A percentile compares a stretch with the other conserved stretches of the same genome.
These are phyloP conservation scores for Cryphonectria japonica DNA, from an alignment of 2,329 filamentous ascomycete genomes.

Conservation along the genomic window DNA sequence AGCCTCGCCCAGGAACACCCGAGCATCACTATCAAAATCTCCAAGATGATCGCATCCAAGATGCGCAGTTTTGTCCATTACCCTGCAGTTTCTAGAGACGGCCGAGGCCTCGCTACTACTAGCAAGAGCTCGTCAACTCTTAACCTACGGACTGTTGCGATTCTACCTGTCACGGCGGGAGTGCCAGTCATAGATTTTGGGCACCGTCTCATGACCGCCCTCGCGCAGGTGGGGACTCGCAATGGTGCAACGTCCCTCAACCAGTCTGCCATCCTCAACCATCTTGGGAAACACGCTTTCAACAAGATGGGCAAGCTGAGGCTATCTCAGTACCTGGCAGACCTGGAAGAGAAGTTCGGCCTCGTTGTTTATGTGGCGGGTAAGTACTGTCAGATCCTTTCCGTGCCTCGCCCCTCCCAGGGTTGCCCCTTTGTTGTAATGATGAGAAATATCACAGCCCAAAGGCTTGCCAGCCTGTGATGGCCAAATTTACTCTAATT, in stretches of 20 bases:
- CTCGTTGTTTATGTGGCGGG: slow-evolving; percentile 91
- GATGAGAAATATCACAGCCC: slow-evolving; percentile 56
- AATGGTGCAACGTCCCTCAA: slow-evolving; percentile 93
- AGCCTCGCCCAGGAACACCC: slow-evolving; percentile 96
- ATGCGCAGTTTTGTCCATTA: slow-evolving; percentile 91
- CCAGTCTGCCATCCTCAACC: slow-evolving; percentile 90
- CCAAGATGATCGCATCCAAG: slow-evolving; percentile 94
- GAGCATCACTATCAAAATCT: slow-evolving; percentile 98
- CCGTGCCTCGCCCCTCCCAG: slow-evolving; percentile 1
- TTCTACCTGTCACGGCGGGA: slow-evolving; percentile 87
- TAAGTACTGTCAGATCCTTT: slow-evolving; percentile 44
- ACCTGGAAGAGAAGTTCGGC: slow-evolving; percentile 95
- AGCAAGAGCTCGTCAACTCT: slow-evolving; percentile 81
- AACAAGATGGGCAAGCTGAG: slow-evolving; percentile 97
- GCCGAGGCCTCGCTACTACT: slow-evolving; percentile 58
- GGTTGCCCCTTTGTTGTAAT: slow-evolving; percentile 37
- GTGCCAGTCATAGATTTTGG: slow-evolving; percentile 95
- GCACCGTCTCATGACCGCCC: slow-evolving; percentile 82
- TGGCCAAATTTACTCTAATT: slow-evolving; percentile 67
- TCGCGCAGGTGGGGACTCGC: slow-evolving; percentile 84
- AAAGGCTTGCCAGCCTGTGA: slow-evolving; percentile 56
- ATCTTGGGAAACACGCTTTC: slow-evolving; percentile 94
- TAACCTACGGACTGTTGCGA: slow-evolving; percentile 89
- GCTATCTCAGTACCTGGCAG: slow-evolving; percentile 91
- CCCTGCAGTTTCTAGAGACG: slow-evolving; percentile 69